Evolutionary conservation across 805 yeast species (phyloP).

Genomic region (Isabelozyma rhagii): DNA sequence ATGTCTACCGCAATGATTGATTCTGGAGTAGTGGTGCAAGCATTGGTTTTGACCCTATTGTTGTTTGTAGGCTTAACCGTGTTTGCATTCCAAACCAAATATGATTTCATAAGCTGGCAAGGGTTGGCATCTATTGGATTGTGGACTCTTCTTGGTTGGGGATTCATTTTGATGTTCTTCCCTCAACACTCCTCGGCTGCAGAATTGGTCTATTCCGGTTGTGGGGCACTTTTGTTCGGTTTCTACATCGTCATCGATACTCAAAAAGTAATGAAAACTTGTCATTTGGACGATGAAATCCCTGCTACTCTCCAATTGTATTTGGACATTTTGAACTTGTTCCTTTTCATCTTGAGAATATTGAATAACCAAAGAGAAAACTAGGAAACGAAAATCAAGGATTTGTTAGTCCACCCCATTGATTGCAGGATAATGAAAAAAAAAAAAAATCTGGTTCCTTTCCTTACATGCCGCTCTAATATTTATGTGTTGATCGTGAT

Average conservation of each 20-base stretch:
- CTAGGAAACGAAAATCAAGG: background rate
- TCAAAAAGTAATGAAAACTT: constrained; percentile 70
- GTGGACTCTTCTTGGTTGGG: constrained; percentile 69
- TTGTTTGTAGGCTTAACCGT: constrained; percentile 74
- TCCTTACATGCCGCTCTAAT: no score
- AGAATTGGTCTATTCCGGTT: constrained; percentile 64
- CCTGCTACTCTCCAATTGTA: constrained; percentile 75
- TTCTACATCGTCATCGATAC: constrained; percentile 78
- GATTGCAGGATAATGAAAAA: no score
- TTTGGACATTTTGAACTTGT: constrained; percentile 79
- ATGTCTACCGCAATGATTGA: constrained; percentile 62
- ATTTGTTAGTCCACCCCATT: no score
- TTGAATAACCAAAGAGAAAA: constrained; percentile 26
- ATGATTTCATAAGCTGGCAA: constrained; percentile 69
- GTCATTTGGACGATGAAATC: constrained; percentile 82
- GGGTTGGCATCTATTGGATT: constrained; percentile 54
- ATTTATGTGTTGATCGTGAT: no score
- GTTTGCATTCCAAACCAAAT: constrained; percentile 74
- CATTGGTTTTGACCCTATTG: constrained; percentile 62
- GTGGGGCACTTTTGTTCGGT: constrained; percentile 73
- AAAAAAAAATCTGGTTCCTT: no score
- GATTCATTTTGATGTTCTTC: constrained; percentile 68
- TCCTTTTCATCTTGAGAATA: constrained; percentile 70
- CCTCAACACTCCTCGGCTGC: constrained; percentile 49
- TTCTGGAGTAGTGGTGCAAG: constrained; percentile 63